Evolutionary conservation across 148 eudicot species (phyloP).

Genomic region (Pharnaceum exiguum): DNA sequence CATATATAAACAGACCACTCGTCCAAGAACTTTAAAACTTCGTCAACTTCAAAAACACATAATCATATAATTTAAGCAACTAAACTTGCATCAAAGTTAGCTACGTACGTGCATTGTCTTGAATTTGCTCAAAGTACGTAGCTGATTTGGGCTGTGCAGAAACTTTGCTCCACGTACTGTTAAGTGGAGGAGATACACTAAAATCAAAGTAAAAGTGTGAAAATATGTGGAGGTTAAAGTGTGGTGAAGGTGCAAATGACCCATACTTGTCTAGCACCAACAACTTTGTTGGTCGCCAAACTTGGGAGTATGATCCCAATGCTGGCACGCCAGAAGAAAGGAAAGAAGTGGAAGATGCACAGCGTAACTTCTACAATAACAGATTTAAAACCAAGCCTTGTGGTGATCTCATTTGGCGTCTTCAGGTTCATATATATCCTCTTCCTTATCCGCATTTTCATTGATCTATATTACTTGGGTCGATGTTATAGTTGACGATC

Average conservation of each 20-base stretch:
- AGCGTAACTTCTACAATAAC: slow-evolving; percentile 27
- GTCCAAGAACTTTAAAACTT: too few relatives aligned
- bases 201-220: background rate
- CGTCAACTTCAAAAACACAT: too few relatives aligned
- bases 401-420: slow-evolving; percentile 37
- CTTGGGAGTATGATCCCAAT: slow-evolving; percentile 50
- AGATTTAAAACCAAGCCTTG: slow-evolving; percentile 26
- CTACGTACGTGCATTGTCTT: too few relatives aligned
- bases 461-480: too few relatives aligned
- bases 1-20: too few relatives aligned
- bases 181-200: too few relatives aligned
- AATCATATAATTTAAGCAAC: too few relatives aligned
- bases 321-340: slow-evolving; percentile 35
- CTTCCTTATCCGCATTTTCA: too few relatives aligned
- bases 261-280: slow-evolving; percentile 37
- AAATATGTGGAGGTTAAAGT: slow-evolving; percentile 47
- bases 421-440: slow-evolving; percentile 27
- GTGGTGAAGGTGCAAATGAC: slow-evolving; percentile 30
- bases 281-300: slow-evolving; percentile 38
- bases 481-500: too few relatives aligned
- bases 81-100: too few relatives aligned
- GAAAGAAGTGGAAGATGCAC: slow-evolving; percentile 38
- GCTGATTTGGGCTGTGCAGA: too few relatives aligned
- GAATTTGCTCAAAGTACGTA: too few relatives aligned
- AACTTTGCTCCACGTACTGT: background rate